These are phyloP conservation scores for Chamaenerion angustifolium DNA, from an alignment of 345 rosid species.

Conservation along the genomic window DNA sequence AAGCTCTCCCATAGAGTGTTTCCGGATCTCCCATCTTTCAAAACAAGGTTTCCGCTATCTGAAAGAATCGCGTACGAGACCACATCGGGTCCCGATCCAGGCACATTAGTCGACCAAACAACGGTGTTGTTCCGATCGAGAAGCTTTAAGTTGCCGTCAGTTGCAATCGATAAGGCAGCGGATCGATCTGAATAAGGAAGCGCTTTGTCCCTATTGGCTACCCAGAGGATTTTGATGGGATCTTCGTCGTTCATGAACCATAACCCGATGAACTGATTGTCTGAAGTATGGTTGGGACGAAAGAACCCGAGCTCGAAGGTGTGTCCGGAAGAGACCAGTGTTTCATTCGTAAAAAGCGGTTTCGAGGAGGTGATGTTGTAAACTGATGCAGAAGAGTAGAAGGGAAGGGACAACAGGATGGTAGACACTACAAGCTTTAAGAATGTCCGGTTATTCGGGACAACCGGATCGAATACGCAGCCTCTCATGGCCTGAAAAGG, in stretches of 20 bases:
- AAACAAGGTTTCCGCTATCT: conserved; percentile 18
- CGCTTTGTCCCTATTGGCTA: conserved; percentile 23
- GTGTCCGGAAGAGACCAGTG: not conserved
- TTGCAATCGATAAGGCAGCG: conserved; percentile 9
- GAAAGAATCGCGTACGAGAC: conserved; percentile 9
- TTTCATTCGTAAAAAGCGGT: conserved; percentile 2
- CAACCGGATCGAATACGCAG: too few species aligned
- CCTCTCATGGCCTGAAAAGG: too few species aligned
- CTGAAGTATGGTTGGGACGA: not conserved
- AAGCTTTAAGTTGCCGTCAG: conserved; percentile 14
- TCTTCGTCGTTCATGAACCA: not conserved
- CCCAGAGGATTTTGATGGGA: conserved; percentile 18
- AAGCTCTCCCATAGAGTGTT: conserved; percentile 20
- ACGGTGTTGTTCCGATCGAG: conserved; percentile 1
- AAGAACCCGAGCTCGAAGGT: conserved; percentile 9
- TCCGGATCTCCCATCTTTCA: conserved; percentile 4
- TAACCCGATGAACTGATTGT: not conserved
- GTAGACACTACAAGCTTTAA: too few species aligned
- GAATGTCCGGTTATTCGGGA: too few species aligned
- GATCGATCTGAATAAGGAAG: conserved; percentile 6
- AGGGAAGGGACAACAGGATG: too few species aligned
- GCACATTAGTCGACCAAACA: conserved; percentile 14
- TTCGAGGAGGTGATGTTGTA: not conserved
- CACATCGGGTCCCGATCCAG: not conserved
- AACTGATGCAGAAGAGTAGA: not conserved